These are phyloP conservation scores for Globisporangium apiculatum DNA, from an alignment of 352 stramenopile genomes.

Conservation along the genomic window DNA sequence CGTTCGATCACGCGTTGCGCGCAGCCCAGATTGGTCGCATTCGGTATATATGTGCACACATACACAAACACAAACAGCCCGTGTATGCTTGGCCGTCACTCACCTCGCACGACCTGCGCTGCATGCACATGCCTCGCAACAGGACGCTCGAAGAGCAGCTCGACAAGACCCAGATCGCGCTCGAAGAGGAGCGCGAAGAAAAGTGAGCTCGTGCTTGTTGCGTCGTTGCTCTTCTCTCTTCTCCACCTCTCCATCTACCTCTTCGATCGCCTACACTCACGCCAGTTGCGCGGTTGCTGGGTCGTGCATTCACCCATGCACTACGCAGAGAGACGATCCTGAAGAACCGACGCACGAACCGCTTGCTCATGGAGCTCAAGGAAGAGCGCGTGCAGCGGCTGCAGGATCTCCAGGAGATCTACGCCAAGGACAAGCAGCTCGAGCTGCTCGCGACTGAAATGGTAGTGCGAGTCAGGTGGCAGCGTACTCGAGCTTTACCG, in stretches of 20 bases:
- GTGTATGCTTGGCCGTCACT: too few species aligned
- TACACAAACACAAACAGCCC: too few species aligned
- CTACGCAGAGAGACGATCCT: slow-evolving; percentile 52
- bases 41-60: slow-evolving; percentile 14
- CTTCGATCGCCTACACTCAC: too few species aligned
- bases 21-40: slow-evolving; percentile 61
- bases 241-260: background rate
- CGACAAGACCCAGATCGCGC: slow-evolving; percentile 45
- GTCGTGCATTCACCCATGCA: background rate
- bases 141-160: slow-evolving; percentile 59
- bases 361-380: slow-evolving; percentile 56
- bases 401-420: slow-evolving; percentile 78
- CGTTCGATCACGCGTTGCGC: too few species aligned
- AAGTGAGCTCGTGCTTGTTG: slow-evolving; percentile 28
- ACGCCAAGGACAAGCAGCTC: slow-evolving; percentile 69
- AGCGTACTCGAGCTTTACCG: background rate
- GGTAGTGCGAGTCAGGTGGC: slow-evolving; percentile 15
- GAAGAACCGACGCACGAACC: slow-evolving; percentile 63
- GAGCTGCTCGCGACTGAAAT: slow-evolving; percentile 52
- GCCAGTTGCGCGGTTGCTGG: too few species aligned
- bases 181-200: slow-evolving; percentile 66
- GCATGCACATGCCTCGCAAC: too few species aligned
- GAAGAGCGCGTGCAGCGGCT: slow-evolving; percentile 71
- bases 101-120: too few species aligned
- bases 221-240: background rate